phyloP scores from a whole-genome alignment of 2,329 filamentous ascomycete species.

The Aspergillus brasiliensis region DNA sequence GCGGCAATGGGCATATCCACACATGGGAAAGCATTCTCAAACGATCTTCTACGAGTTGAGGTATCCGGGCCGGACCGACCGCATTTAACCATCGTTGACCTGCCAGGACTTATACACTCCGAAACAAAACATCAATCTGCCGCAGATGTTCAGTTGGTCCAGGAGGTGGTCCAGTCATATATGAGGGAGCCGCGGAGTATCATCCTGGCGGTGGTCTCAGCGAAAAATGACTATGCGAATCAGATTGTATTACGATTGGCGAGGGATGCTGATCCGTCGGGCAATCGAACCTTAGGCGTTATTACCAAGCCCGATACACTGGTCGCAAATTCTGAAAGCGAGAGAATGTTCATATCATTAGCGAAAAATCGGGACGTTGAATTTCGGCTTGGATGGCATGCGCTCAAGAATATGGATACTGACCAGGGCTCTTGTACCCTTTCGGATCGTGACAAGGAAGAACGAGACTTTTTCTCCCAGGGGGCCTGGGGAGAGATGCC shows the following conservation, averaged over 20 bases:
- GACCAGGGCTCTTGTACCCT: constrained; percentile 32
- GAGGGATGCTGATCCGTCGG: constrained; percentile 31
- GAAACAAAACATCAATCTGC: constrained; percentile 58
- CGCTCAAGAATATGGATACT: constrained; percentile 49
- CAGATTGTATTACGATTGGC: constrained; percentile 46
- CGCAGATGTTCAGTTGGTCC: constrained; percentile 58
- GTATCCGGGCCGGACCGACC: constrained; percentile 61
- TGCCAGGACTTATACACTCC: constrained; percentile 61
- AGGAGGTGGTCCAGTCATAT: constrained; percentile 48
- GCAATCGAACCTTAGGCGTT: constrained; percentile 46
- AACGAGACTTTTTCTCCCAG: constrained; percentile 35
- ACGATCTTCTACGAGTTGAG: constrained; percentile 61
- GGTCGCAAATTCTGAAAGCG: constrained; percentile 37
- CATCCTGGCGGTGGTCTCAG: constrained; percentile 51
- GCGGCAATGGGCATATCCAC: constrained; percentile 27
- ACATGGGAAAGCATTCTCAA: constrained; percentile 37
- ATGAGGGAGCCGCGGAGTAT: constrained; percentile 48
- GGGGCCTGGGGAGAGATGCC: constrained; percentile 31
- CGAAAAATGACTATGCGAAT: constrained; percentile 46
- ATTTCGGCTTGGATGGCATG: constrained; percentile 54
- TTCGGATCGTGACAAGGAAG: constrained; percentile 30
- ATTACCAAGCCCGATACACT: constrained; percentile 53
- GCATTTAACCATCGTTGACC: constrained; percentile 62
- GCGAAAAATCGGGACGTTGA: constrained; percentile 47
- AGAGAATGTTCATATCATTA: constrained; percentile 41